Conservation (phyloP, 2,329 filamentous ascomycete genomes). For the Pseudogymnoascus sp. region DNA sequence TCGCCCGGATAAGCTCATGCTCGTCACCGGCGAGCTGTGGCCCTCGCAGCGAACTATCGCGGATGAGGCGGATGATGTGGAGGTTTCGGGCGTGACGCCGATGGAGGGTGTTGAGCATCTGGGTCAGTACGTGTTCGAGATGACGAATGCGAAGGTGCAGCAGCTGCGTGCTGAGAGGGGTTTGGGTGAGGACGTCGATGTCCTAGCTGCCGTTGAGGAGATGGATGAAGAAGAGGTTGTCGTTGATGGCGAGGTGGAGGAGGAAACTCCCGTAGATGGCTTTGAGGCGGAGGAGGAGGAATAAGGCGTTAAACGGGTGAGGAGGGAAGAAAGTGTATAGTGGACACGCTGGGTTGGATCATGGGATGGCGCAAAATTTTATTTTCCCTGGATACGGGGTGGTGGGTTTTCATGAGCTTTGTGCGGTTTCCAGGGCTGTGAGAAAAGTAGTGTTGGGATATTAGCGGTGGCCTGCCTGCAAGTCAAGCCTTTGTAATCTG, state of each 20-base stretch:
- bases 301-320: not conserved
- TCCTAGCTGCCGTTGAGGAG: not conserved
- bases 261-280: not conserved
- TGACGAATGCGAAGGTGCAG: slow-evolving; percentile 54
- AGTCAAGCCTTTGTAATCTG: not conserved
- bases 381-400: not conserved
- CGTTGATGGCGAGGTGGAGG: not conserved
- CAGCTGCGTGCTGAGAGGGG: slow-evolving; percentile 14
- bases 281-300: slow-evolving; percentile 3
- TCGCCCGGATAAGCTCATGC: slow-evolving; percentile 70
- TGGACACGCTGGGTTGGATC: not conserved
- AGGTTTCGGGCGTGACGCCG: slow-evolving; percentile 50
- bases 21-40: slow-evolving; percentile 83
- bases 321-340: not conserved
- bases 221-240: not conserved
- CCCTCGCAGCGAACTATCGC: slow-evolving; percentile 50
- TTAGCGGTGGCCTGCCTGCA: slow-evolving; percentile 1
- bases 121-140: slow-evolving; percentile 93
- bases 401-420: not conserved
- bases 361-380: not conserved
- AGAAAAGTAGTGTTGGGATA: slow-evolving; percentile 1
- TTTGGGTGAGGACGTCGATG: not conserved
- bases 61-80: slow-evolving; percentile 38
- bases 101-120: slow-evolving; percentile 94
- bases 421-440: not conserved